A percentile compares a stretch with the other conserved stretches of the same genome.
Evolutionary conservation across 2,329 filamentous ascomycete genomes (phyloP).

Genomic region (Fusarium chaquense): DNA sequence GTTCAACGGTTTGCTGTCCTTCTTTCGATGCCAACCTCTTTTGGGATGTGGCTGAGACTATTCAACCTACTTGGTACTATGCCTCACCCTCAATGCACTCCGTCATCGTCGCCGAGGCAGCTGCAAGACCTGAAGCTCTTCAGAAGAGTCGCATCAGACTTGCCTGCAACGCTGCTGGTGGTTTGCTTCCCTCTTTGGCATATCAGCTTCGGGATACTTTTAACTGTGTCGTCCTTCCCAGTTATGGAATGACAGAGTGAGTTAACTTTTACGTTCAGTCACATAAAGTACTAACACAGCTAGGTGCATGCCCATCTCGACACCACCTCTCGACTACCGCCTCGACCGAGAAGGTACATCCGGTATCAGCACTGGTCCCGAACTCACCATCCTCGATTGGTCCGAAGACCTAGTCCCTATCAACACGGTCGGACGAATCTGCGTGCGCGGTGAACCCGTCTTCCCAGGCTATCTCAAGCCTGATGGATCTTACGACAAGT

Average conservation of each 20-base stretch:
- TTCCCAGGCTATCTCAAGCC: background rate
- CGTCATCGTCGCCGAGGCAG: slow-evolving; percentile 7
- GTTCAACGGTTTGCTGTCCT: slow-evolving; percentile 8
- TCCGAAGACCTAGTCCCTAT: background rate
- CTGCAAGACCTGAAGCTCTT: background rate
- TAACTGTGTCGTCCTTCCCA: slow-evolving; percentile 7
- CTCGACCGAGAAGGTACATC: slow-evolving; percentile 15
- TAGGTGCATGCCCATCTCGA: slow-evolving; percentile 15
- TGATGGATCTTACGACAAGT: slow-evolving; percentile 8
- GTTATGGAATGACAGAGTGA: slow-evolving; percentile 27
- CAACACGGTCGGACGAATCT: slow-evolving; percentile 3
- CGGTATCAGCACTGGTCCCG: slow-evolving; percentile 15
- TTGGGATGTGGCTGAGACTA: slow-evolving; percentile 9
- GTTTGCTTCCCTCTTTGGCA: background rate
- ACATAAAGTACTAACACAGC: background rate
- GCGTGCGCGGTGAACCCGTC: slow-evolving; percentile 11
- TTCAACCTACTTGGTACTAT: slow-evolving; percentile 22
- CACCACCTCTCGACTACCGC: slow-evolving; percentile 3
- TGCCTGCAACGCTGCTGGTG: slow-evolving; percentile 17
- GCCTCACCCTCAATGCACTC: slow-evolving; percentile 19
- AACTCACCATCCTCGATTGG: slow-evolving; percentile 11
- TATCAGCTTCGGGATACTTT: slow-evolving; percentile 5
- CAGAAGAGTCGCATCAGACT: background rate
- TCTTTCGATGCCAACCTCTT: slow-evolving; percentile 18
- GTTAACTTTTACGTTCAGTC: background rate